Evolutionary conservation across 345 rosid genomes (phyloP).

Genomic region (Eutrema heterophyllum): DNA sequence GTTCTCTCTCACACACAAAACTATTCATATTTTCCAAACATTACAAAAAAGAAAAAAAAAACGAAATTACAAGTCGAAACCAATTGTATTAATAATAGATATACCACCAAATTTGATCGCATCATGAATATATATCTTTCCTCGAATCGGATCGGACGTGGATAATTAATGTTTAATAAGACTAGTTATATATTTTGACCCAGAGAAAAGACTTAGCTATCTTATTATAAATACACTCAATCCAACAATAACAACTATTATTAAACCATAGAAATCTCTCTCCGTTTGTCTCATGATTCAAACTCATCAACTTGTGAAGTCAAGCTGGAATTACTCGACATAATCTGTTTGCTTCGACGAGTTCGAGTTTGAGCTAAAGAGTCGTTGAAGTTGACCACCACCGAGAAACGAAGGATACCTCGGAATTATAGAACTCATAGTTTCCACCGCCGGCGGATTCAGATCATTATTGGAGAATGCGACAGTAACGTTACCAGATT

Average conservation of each 20-base stretch:
- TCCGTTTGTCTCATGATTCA: neutral
- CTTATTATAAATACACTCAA: neutral
- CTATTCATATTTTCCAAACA: neutral
- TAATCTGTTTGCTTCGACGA: constrained; percentile 19
- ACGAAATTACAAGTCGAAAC: neutral
- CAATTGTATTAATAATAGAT: neutral
- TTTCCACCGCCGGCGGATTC: constrained; percentile 25
- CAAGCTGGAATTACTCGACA: neutral
- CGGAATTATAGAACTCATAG: constrained; percentile 42
- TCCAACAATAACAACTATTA: neutral
- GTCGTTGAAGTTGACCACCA: constrained; percentile 40
- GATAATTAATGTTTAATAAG: neutral
- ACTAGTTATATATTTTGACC: neutral
- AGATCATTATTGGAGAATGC: constrained; percentile 32
- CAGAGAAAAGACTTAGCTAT: no score
- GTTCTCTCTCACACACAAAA: neutral
- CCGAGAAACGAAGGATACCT: constrained; percentile 39
- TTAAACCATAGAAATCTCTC: neutral
- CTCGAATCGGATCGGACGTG: neutral
- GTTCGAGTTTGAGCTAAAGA: constrained; percentile 28
- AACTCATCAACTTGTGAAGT: neutral
- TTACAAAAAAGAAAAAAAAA: neutral
- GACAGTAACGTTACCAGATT: constrained; percentile 49
- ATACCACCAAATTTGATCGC: neutral
- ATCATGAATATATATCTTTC: neutral